phyloP scores from a whole-genome alignment of 2,329 filamentous ascomycete species.

The Fusarium miscanthi region DNA sequence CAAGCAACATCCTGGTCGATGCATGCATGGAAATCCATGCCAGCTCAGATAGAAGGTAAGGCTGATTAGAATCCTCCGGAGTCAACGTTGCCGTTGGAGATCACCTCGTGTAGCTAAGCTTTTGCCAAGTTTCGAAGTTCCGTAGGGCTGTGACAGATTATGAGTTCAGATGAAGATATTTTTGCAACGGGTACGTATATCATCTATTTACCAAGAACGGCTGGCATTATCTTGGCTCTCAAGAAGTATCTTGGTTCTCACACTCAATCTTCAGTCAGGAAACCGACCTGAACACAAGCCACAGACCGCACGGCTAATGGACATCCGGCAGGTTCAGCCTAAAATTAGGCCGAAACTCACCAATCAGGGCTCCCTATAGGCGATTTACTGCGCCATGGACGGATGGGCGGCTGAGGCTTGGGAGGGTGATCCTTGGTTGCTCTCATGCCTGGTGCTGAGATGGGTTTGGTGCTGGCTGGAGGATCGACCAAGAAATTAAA shows the following conservation, averaged over 20 bases:
- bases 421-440: neutral
- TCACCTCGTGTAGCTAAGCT: neutral
- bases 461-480: conserved; percentile 19
- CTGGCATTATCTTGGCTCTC: neutral
- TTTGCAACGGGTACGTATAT: neutral
- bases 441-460: conserved; percentile 3
- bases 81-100: neutral
- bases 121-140: neutral
- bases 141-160: neutral
- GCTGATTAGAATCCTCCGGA: neutral
- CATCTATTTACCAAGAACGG: neutral
- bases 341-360: conserved; percentile 17
- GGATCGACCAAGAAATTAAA: conserved; percentile 29
- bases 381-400: conserved; percentile 22
- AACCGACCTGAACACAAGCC: conserved; percentile 1
- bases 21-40: neutral
- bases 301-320: neutral
- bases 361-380: neutral
- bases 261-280: neutral
- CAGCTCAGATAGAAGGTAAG: neutral
- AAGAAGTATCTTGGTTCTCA: neutral
- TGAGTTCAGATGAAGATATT: neutral
- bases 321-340: neutral
- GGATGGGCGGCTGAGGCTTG: conserved; percentile 6
- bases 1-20: neutral